Percentiles rank a stretch among this genome's conserved stretches.
Evolutionary conservation across 169 alveolate genomes (phyloP).

Genomic region (Plasmodium yoelii): DNA sequence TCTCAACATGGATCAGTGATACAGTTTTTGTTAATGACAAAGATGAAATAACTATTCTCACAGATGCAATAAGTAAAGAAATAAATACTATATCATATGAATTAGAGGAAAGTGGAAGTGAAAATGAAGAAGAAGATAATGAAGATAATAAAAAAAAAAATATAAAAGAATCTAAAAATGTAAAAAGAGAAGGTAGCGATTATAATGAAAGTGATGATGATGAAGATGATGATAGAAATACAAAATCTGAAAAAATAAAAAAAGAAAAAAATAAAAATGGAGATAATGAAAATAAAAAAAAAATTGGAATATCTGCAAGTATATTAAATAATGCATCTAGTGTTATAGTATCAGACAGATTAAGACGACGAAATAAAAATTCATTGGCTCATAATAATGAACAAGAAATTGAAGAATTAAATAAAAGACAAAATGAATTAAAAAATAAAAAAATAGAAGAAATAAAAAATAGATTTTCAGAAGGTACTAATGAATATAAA

Average conservation of each 20-base stretch:
- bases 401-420: constrained; percentile 79
- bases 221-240: constrained; percentile 37
- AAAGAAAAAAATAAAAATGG: constrained; percentile 30
- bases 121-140: constrained; percentile 80
- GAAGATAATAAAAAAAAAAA: too few relatives aligned
- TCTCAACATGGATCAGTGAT: constrained; percentile 93
- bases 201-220: background rate
- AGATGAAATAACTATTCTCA: constrained; percentile 81
- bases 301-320: constrained; percentile 82
- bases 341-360: constrained; percentile 83
- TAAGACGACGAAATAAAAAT: constrained; percentile 81
- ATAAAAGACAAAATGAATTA: constrained; percentile 88
- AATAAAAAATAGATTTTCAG: constrained; percentile 86
- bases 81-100: constrained; percentile 89
- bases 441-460: constrained; percentile 89
- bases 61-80: constrained; percentile 85
- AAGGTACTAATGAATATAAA: constrained; percentile 85
- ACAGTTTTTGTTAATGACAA: constrained; percentile 86
- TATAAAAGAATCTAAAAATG: background rate
- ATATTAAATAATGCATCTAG: constrained; percentile 84
- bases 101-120: constrained; percentile 83
- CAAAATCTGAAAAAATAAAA: background rate
- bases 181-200: background rate
- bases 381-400: constrained; percentile 81
- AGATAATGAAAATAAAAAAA: constrained; percentile 65